Evolutionary conservation across 2,329 filamentous ascomycete genomes (phyloP).

Genomic region (Alternaria arborescens): DNA sequence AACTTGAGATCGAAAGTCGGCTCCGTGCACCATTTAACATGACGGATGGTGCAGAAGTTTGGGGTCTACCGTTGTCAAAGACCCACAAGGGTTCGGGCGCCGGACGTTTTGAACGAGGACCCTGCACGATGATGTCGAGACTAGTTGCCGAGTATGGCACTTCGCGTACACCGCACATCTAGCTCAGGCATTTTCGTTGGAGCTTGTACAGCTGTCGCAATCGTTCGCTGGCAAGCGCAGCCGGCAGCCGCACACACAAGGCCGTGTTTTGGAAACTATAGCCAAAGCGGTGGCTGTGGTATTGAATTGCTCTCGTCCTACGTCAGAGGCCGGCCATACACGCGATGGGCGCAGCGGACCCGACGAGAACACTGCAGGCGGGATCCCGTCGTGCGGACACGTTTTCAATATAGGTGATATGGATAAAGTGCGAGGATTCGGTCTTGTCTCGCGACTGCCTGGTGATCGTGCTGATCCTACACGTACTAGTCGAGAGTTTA

Average conservation of each 20-base stretch:
- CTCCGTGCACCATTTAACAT: conserved; percentile 26
- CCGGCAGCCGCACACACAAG: conserved; percentile 3
- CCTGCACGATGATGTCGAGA: conserved; percentile 33
- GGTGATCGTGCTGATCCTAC: conserved; percentile 30
- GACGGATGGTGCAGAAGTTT: conserved; percentile 26
- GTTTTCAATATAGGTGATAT: conserved; percentile 25
- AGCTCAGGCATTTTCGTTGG: background rate
- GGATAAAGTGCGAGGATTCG: conserved; percentile 13
- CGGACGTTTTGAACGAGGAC: conserved; percentile 13
- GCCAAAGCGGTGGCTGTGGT: conserved; percentile 12
- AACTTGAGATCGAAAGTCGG: conserved; percentile 10
- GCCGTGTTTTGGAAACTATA: conserved; percentile 7
- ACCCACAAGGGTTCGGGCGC: conserved; percentile 23
- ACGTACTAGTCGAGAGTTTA: conserved; percentile 21
- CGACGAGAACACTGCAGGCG: conserved; percentile 4
- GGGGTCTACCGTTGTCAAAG: conserved; percentile 20
- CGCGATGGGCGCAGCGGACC: conserved; percentile 7
- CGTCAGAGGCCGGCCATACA: conserved; percentile 32
- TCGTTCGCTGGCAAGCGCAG: conserved; percentile 15
- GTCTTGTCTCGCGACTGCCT: conserved; percentile 12
- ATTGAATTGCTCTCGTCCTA: conserved; percentile 21
- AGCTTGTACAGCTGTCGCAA: conserved; percentile 1
- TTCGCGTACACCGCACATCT: conserved; percentile 11
- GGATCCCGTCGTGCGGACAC: conserved; percentile 18
- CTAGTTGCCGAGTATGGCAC: conserved; percentile 13